Conservation (phyloP, 1,139 yeast genomes). For the Nakaseomyces sp. region DNA sequence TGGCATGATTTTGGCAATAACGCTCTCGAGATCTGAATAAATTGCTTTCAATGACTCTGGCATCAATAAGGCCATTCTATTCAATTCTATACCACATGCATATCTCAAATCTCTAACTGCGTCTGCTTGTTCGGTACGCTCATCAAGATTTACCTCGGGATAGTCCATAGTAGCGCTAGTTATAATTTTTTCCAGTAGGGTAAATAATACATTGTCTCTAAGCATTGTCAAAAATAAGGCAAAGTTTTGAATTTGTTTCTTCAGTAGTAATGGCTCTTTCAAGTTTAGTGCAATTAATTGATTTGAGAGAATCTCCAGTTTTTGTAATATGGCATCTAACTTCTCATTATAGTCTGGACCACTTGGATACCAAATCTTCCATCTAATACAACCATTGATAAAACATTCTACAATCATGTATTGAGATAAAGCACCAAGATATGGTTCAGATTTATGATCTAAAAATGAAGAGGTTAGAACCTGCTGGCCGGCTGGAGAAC, state of each 20-base stretch:
- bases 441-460: slow-evolving; percentile 54
- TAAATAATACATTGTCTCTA: slow-evolving; percentile 73
- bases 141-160: slow-evolving; percentile 47
- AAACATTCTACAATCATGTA: slow-evolving; percentile 83
- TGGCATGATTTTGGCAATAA: slow-evolving; percentile 61
- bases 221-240: slow-evolving; percentile 95
- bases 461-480: slow-evolving; percentile 51
- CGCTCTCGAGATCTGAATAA: slow-evolving; percentile 72
- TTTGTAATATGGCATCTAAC: slow-evolving; percentile 46
- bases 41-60: slow-evolving; percentile 82
- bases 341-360: slow-evolving; percentile 53
- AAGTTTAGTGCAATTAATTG: slow-evolving; percentile 66
- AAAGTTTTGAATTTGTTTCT: slow-evolving; percentile 83
- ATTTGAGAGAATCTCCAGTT: slow-evolving; percentile 71
- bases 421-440: slow-evolving; percentile 70
- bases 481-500: slow-evolving; percentile 60
- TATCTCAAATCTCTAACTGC: slow-evolving; percentile 79
- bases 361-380: slow-evolving; percentile 81
- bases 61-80: slow-evolving; percentile 86
- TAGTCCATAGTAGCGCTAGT: slow-evolving; percentile 82
- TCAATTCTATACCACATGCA: slow-evolving; percentile 90
- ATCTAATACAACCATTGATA: slow-evolving; percentile 86
- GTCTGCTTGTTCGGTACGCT: slow-evolving; percentile 66
- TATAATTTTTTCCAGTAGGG: slow-evolving; percentile 76
- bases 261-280: slow-evolving; percentile 68